These are phyloP conservation scores for Uronychia setigera DNA, from an alignment of 73 alveolate species.

Conservation along the genomic window DNA sequence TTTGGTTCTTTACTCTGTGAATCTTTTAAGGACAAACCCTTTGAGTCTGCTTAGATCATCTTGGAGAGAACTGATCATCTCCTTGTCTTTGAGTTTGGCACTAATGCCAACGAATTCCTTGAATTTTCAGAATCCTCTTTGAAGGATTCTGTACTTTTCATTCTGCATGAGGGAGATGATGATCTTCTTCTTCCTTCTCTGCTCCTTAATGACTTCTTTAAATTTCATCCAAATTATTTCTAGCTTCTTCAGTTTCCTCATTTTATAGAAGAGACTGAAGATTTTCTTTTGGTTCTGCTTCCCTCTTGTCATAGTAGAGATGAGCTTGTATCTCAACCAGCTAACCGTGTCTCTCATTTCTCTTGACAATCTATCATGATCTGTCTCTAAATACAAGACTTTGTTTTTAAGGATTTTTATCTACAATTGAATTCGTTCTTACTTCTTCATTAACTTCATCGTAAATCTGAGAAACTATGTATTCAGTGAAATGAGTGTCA, in stretches of 20 bases:
- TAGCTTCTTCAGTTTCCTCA: neutral
- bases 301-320: neutral
- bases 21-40: neutral
- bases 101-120: neutral
- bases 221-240: neutral
- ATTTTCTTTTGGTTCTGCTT: neutral
- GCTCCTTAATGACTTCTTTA: neutral
- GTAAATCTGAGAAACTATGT: neutral
- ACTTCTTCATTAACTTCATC: neutral
- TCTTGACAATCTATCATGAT: neutral
- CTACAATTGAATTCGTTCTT: neutral
- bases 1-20: neutral
- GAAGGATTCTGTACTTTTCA: neutral
- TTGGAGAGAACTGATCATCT: neutral
- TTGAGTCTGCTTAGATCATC: neutral
- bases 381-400: neutral
- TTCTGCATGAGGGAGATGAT: neutral
- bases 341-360: neutral
- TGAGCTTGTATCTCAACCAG: neutral
- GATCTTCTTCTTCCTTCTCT: neutral
- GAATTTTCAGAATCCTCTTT: neutral
- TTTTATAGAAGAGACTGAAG: neutral
- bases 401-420: neutral
- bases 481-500: neutral
- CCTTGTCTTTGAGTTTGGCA: neutral